These are phyloP conservation scores for Metschnikowia matae DNA, from an alignment of 805 yeast species.

Conservation along the genomic window DNA sequence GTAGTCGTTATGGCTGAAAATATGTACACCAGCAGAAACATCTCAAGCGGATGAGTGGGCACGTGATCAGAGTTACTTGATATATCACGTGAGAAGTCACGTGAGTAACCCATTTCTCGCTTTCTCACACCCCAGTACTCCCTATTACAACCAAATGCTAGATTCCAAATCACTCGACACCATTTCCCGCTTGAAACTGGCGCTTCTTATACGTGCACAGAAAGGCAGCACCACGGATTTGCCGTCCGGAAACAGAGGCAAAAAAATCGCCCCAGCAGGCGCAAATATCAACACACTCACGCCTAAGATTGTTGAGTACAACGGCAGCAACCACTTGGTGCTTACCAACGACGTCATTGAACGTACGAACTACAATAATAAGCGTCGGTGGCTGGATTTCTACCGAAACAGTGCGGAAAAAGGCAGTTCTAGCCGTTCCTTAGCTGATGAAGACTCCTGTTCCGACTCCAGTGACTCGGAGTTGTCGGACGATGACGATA, in stretches of 20 bases:
- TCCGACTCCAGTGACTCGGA: conserved; percentile 4
- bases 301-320: conserved; percentile 37
- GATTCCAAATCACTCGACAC: conserved; percentile 37
- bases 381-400: conserved; percentile 35
- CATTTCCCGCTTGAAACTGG: conserved; percentile 36
- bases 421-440: not conserved
- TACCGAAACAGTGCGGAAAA: conserved; percentile 11
- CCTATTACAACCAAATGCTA: conserved; percentile 23
- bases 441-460: not conserved
- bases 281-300: conserved; percentile 20
- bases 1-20: too few relatives aligned
- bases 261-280: conserved; percentile 21
- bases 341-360: conserved; percentile 35
- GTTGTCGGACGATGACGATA: conserved; percentile 9
- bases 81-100: not conserved
- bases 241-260: conserved; percentile 29
- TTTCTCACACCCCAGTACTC: not conserved
- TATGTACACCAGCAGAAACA: too few relatives aligned
- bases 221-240: conserved; percentile 7
- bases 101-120: not conserved
- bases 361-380: conserved; percentile 23
- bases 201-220: conserved; percentile 22
- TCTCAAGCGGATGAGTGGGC: not conserved
- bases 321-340: conserved; percentile 33
- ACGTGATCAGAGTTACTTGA: not conserved